Evolutionary conservation across 179 eudicot genomes (phyloP), one percentile per base, ranked within the genome.

Genomic region (Patellifolia procumbens): DNA sequence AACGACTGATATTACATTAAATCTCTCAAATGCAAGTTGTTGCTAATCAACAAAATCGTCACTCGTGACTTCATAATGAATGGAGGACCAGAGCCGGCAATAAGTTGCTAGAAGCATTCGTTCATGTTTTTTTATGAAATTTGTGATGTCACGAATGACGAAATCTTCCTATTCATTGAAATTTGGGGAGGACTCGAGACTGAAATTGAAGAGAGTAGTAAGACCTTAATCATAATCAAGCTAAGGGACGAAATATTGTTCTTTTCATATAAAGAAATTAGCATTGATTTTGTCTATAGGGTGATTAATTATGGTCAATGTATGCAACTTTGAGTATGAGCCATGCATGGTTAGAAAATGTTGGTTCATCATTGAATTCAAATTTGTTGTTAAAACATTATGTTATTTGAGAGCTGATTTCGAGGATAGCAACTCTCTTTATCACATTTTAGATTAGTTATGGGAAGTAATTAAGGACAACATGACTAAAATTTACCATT

Each of bases 121-220:
- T n/a, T n/a, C n/a, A n/a, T n/a, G n/a, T n/a, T n/a, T n/a, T n/a
- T n/a, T n/a, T n/a, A n/a, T n/a, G n/a, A n/a, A n/a, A n/a, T n/a
- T n/a, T 34, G 19, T 49, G 60, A 74, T 63, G 61, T 74, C 71
- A 74, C 62, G 15, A 64, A 10, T 64, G 70, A 74, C 34, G 71
- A 24, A 67, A 67, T 3, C 53, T 5, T 6, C 71, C 34, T 12
- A 11, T 43, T 13, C 13, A 43, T 45, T 42, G 34, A 46, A 53
- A 5, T 19, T 19, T 35, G 32, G 52, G 34, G 62, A 32, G 43
- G 61, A 71, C 61, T 67, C 42, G n/a, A 34, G 74, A 22, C 39
- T 71, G 31, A 52, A 31, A 11, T 67, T 42, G 34, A 67, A 67
- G 70, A 42, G 19, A 11, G 2, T 20, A 22, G 2, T 20, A 22